These are phyloP conservation scores for Cajanus cajan DNA, from an alignment of 306 rosid species.

Conservation along the genomic window DNA sequence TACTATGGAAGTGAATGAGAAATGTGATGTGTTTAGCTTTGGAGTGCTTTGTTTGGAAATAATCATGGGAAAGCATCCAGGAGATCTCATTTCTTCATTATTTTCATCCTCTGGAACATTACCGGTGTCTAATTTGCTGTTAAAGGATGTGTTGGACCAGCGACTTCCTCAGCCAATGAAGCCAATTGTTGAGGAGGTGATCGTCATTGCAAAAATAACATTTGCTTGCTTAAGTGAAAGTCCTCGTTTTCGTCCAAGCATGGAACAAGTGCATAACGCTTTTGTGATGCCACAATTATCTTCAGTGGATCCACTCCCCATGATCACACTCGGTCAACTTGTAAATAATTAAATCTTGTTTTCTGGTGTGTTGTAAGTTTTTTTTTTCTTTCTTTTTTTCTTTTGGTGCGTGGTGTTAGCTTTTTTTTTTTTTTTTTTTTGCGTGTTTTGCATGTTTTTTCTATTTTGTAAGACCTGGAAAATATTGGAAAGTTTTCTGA, in stretches of 20 bases:
- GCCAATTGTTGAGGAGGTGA: not conserved
- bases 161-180: constrained; percentile 1
- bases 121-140: not conserved
- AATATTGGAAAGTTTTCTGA: not conserved
- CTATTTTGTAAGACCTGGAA: not conserved
- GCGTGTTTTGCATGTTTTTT: not conserved
- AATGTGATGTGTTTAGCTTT: constrained; percentile 3
- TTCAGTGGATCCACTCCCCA: not conserved
- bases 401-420: not conserved
- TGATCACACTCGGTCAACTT: not conserved
- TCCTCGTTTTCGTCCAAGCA: not conserved
- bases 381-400: not conserved
- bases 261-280: not conserved
- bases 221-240: not conserved
- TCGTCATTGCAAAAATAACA: not conserved
- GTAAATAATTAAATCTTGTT: not conserved
- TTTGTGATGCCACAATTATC: not conserved
- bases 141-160: constrained; percentile 4
- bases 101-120: not conserved
- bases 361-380: not conserved
- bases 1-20: not conserved
- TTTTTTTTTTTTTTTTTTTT: not conserved
- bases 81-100: not conserved
- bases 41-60: not conserved
- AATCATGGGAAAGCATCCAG: not conserved